Evolutionary conservation across 441 rosid genomes (phyloP), one percentile per base, ranked within the genome.

Genomic region (Gossypium schwendimanii): DNA sequence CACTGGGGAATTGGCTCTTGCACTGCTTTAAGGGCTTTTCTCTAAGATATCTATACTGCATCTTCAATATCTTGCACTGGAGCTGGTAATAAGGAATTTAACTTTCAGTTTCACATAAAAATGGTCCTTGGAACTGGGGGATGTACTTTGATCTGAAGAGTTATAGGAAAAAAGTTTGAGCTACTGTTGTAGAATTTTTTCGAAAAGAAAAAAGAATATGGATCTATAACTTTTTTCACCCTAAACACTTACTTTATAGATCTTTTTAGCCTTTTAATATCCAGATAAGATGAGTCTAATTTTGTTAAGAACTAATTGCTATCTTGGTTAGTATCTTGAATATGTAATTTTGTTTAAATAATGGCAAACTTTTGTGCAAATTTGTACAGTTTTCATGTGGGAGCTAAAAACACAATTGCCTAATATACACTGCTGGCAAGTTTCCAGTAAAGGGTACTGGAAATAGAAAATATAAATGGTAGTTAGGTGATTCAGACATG

Each of bases 301-400:
- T 63, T 63, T 63, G 17, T 63, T 41, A 63, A 63, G 69, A 63
- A 41, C 69, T 20, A 41, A 44, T 41, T 61, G 45, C 23, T 10
- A 31, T 31, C 5, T 61, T 61, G 20, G 44, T 6, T 61, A 45
- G 15, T 63, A 63, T 12, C 10, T 41, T 62, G 47, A 31, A 33
- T 8, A n/a, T 15, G 14, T 61, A 62, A 14, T 62, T 62, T 62
- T 6, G 8, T 15, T 33, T 62, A 20, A 15, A 62, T 10, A 33
- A 33, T 15, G 47, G 24, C 3, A 62, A 0, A 36, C 44, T 36
- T 36, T 36, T 36, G 44, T 36, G 11, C 44, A 36, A 36, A 36
- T 36, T 36, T 36, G 44, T 36, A 36, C 11, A 7, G n/a, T 9
- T 36, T 62, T 63, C 26, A 63, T 63, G 50, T 10, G 28, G 68